phyloP scores from a whole-genome alignment of 2,329 filamentous ascomycete species.

The Pseudovirgaria hyperparasitica region DNA sequence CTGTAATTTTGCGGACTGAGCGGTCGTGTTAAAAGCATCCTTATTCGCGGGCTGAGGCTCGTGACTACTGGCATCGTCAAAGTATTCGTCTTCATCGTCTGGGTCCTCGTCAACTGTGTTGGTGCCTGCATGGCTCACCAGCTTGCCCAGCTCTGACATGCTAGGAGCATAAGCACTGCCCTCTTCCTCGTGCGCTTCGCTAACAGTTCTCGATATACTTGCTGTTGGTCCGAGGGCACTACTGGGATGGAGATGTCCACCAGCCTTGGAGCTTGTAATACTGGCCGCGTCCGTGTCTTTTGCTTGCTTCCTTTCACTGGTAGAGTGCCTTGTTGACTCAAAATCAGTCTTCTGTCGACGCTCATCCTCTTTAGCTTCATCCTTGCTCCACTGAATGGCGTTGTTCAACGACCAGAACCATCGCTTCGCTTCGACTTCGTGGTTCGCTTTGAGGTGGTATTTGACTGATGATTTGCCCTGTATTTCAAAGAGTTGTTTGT shows the following conservation, averaged over 20 bases:
- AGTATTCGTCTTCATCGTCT: conserved; percentile 60
- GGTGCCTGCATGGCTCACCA: conserved; percentile 36
- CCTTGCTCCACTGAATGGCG: conserved; percentile 95
- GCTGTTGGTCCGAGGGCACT: no score
- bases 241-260: no score
- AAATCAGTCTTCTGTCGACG: conserved; percentile 60
- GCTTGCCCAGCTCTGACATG: conserved; percentile 35
- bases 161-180: conserved; percentile 47
- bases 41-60: conserved; percentile 64
- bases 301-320: no score
- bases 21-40: conserved; percentile 93
- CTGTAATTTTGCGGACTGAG: conserved; percentile 86
- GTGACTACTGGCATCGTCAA: conserved; percentile 66
- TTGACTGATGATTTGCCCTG: conserved; percentile 97
- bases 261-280: conserved; percentile 20
- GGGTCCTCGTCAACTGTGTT: conserved; percentile 44
- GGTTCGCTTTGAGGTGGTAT: conserved; percentile 94
- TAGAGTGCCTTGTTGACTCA: conserved; percentile 58
- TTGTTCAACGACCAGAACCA: conserved; percentile 99
- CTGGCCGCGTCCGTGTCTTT: conserved; percentile 30
- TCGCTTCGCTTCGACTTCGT: conserved; percentile 93
- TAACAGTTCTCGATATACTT: conserved; percentile 31
- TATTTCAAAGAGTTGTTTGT: conserved; percentile 97
- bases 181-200: conserved; percentile 40
- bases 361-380: conserved; percentile 87